A percentile compares a stretch with the other conserved stretches of the same genome.
These are phyloP conservation scores for Chenopodium formosanum DNA, from an alignment of 148 eudicot species.

Conservation along the genomic window DNA sequence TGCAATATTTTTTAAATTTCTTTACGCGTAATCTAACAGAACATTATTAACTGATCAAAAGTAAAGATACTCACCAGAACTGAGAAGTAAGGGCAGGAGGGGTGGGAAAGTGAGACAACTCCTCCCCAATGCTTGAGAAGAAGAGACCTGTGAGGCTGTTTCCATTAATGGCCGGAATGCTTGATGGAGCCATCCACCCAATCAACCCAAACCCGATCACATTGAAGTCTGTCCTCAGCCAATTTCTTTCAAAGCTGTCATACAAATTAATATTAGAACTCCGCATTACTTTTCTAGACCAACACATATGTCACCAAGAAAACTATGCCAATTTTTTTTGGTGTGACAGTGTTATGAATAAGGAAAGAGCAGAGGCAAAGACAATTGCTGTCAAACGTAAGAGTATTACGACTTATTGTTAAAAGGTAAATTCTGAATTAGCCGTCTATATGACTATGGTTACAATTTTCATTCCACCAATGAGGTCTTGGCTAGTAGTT, in stretches of 20 bases:
- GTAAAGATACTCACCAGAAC: conserved; percentile 59
- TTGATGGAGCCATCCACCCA: conserved; percentile 98
- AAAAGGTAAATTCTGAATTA: no score
- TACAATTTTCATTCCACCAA: no score
- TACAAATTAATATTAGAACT: background rate
- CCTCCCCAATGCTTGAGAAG: conserved; percentile 80
- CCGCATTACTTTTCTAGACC: no score
- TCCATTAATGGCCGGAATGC: conserved; percentile 82
- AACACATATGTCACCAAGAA: background rate
- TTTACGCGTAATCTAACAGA: no score
- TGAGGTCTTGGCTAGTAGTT: no score
- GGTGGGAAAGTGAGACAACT: conserved; percentile 89
- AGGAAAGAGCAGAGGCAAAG: no score
- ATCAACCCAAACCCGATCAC: conserved; percentile 97
- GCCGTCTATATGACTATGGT: no score
- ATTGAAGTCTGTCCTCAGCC: conserved; percentile 81
- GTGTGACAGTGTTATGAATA: no score
- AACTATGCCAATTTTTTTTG: background rate
- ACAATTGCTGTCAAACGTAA: no score
- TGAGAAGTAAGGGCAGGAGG: conserved; percentile 77
- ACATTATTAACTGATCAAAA: background rate
- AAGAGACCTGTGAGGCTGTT: conserved; percentile 86
- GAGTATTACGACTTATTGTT: no score
- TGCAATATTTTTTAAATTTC: no score
- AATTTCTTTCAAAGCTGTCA: conserved; percentile 66